Base-by-base conservation (phyloP, 345 rosid genomes). In the Limnanthes douglasii region DNA sequence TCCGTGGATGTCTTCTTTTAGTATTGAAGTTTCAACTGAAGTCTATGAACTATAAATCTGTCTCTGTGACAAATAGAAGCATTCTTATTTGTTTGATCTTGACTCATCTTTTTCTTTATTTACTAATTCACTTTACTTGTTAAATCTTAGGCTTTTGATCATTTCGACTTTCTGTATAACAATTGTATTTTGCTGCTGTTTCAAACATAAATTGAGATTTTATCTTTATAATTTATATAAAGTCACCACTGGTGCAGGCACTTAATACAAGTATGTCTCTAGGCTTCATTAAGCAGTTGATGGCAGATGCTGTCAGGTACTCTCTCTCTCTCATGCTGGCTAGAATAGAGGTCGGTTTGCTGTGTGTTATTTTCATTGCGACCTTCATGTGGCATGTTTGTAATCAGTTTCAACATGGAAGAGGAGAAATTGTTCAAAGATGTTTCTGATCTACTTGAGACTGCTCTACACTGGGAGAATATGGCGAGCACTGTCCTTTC, bases 391-490 rank as follows among this genome's bases (percentile, higher is more conserved):
- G 21, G 7, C 44, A n/a, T 37, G 32, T 17, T 53, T 30, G 6
- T 56, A 8, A 38, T 39, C 83, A 83, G 97, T 30, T 56, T 83
- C 46, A 80, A 71, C 53, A 71, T 79, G 39, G 72, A 64, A 19
- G 56, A 50, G 5, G 97, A 88, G 48, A 49, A 67, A 34, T 33
- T 75, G 22, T 68, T 83, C 59, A 43, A 54, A 38, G 51, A 64
- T 46, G 18, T 83, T 32, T 62, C 81, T 15, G 53, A 43, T 67
- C 56, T 61, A 21, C 56, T 83, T 57, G 57, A 55, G 14, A 46
- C 63, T 57, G 97, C 86, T 17, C 21, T 43, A 39, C 36, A 22
- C 43, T 88, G 93, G 97, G 93, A 88, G 49, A 70, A 73, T 50
- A 69, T 54, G 47, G 97, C 95, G 13, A 51, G 46, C 23, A 48